Evolutionary conservation across 148 eudicot genomes (phyloP).

Genomic region (Rhododendron molle): DNA sequence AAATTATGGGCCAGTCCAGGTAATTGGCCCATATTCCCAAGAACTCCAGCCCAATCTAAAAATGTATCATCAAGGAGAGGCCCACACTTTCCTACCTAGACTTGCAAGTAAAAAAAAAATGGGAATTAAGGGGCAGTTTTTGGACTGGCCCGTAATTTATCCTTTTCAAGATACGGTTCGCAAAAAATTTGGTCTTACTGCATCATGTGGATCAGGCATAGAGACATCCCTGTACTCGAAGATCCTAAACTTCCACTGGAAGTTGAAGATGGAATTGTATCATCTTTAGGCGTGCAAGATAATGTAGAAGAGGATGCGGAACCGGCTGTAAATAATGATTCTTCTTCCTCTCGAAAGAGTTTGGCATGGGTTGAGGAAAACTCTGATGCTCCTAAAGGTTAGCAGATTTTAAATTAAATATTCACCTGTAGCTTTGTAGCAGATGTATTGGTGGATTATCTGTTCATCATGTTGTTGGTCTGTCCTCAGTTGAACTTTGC

Average conservation of each 20-base stretch:
- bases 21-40: no score
- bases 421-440: neutral
- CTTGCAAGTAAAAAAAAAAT: no score
- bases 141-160: no score
- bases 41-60: no score
- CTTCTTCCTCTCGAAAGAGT: constrained; percentile 39
- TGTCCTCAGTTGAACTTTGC: neutral
- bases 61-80: no score
- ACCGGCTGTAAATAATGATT: constrained; percentile 21
- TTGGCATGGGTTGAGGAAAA: constrained; percentile 50
- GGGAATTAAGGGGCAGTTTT: no score
- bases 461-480: neutral
- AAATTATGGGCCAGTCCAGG: no score
- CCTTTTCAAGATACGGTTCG: neutral
- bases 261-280: constrained; percentile 34
- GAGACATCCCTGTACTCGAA: constrained; percentile 36
- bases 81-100: no score
- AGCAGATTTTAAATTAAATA: neutral
- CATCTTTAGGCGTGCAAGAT: constrained; percentile 36
- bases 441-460: neutral
- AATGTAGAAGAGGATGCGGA: constrained; percentile 32
- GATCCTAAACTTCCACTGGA: constrained; percentile 31
- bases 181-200: constrained; percentile 8
- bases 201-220: constrained; percentile 36
- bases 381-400: constrained; percentile 72